A percentile compares a stretch with the other conserved stretches of the same genome.
These are phyloP conservation scores for Erigeron philadelphicus DNA, from an alignment of 140 eudicot genomes.

Conservation along the genomic window DNA sequence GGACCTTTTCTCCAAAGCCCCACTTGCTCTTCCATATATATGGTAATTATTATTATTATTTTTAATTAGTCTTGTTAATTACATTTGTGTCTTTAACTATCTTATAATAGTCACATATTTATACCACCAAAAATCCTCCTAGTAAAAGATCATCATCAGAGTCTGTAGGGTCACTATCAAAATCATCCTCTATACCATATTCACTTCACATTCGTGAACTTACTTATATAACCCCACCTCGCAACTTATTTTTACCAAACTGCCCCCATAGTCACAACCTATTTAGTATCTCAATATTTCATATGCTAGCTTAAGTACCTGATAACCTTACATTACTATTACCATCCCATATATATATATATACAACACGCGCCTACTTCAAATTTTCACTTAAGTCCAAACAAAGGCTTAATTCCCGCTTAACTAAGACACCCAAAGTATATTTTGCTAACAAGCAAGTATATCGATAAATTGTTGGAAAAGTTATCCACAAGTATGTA, in stretches of 20 bases:
- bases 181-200: conserved; percentile 29
- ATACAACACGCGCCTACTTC: no score
- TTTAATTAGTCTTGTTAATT: conserved; percentile 3
- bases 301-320: no score
- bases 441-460: no score
- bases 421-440: no score
- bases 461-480: no score
- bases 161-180: conserved; percentile 23
- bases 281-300: no score
- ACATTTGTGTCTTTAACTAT: conserved; percentile 37
- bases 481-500: no score
- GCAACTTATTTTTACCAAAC: conserved; percentile 21
- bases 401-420: no score
- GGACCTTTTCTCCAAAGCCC: conserved; percentile 84
- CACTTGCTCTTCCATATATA: conserved; percentile 28
- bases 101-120: conserved; percentile 49
- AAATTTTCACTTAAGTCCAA: no score
- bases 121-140: conserved; percentile 37
- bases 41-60: conserved; percentile 3
- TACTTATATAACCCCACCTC: conserved; percentile 20
- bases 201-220: conserved; percentile 21
- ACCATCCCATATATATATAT: no score
- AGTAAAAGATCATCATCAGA: conserved; percentile 27
- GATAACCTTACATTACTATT: no score
- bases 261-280: conserved; percentile 16